These are phyloP conservation scores for Globisporangium iwayamae DNA, from an alignment of 352 stramenopile genomes.

Conservation along the genomic window DNA sequence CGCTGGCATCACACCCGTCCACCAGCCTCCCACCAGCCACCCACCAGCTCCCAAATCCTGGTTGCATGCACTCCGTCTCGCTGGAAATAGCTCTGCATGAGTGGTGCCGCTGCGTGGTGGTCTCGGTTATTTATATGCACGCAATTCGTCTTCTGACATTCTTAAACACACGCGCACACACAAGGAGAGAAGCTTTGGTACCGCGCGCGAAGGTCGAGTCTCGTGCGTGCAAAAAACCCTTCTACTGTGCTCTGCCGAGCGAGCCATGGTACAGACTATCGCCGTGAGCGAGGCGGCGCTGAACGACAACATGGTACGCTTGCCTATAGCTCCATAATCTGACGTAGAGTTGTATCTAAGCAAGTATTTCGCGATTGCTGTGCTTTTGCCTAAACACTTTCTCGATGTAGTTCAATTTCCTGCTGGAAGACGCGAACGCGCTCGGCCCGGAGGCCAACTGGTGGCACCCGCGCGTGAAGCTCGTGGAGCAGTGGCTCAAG, in stretches of 20 bases:
- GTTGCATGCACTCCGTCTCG: too few relatives aligned
- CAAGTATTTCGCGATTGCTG: neutral
- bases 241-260: neutral
- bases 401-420: slow-evolving; percentile 34
- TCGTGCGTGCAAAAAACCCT: neutral
- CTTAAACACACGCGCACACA: neutral
- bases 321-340: neutral
- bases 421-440: slow-evolving; percentile 42
- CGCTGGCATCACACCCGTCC: too few relatives aligned
- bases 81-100: too few relatives aligned
- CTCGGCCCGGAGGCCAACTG: slow-evolving; percentile 44
- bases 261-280: slow-evolving; percentile 51
- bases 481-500: slow-evolving; percentile 71
- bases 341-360: neutral
- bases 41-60: too few relatives aligned
- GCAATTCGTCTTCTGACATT: too few relatives aligned
- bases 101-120: too few relatives aligned
- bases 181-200: neutral
- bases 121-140: too few relatives aligned
- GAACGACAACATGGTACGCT: slow-evolving; percentile 43
- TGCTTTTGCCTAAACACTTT: neutral
- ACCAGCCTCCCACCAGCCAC: too few relatives aligned
- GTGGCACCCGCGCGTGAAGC: slow-evolving; percentile 65
- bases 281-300: slow-evolving; percentile 48
- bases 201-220: neutral